A percentile compares a stretch with the other conserved stretches of the same genome.
Evolutionary conservation across 495 filamentous ascomycete genomes (phyloP).

Genomic region (Penicillium riverlandense): DNA sequence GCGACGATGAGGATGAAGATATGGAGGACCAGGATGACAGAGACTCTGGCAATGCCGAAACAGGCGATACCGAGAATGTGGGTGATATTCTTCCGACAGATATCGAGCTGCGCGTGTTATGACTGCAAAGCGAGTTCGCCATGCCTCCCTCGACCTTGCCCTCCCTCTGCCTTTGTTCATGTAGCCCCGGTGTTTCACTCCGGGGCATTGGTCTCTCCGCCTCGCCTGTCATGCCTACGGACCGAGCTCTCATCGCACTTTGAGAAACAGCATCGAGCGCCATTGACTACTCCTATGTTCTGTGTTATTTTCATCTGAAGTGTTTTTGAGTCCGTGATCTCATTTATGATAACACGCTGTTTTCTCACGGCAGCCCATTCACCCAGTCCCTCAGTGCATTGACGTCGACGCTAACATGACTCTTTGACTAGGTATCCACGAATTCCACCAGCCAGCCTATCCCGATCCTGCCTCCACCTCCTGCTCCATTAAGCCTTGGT

Average conservation of each 20-base stretch:
- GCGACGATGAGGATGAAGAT: slow-evolving; percentile 95
- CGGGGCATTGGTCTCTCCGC: neutral
- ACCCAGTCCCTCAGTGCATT: neutral
- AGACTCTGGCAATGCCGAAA: slow-evolving; percentile 21
- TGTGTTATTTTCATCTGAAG: neutral
- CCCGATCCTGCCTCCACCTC: slow-evolving; percentile 40
- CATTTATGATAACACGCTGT: neutral
- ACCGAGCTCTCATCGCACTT: too few species aligned
- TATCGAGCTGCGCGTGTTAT: slow-evolving; percentile 46
- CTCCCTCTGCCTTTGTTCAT: neutral
- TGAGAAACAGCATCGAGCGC: too few species aligned
- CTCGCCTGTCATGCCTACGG: neutral
- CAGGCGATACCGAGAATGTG: slow-evolving; percentile 56
- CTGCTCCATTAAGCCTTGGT: slow-evolving; percentile 57
- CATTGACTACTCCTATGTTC: too few species aligned
- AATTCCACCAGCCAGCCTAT: slow-evolving; percentile 37
- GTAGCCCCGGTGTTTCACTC: neutral
- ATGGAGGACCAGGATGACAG: slow-evolving; percentile 78
- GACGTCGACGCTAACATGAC: slow-evolving; percentile 6
- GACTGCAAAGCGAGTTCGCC: slow-evolving; percentile 7
- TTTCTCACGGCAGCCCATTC: neutral
- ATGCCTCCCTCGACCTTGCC: slow-evolving; percentile 4
- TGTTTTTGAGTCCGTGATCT: neutral
- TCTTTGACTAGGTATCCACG: slow-evolving; percentile 16
- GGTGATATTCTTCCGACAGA: slow-evolving; percentile 54